These are phyloP conservation scores for Melaleuca alternifolia DNA, from an alignment of 345 rosid species.

Conservation along the genomic window DNA sequence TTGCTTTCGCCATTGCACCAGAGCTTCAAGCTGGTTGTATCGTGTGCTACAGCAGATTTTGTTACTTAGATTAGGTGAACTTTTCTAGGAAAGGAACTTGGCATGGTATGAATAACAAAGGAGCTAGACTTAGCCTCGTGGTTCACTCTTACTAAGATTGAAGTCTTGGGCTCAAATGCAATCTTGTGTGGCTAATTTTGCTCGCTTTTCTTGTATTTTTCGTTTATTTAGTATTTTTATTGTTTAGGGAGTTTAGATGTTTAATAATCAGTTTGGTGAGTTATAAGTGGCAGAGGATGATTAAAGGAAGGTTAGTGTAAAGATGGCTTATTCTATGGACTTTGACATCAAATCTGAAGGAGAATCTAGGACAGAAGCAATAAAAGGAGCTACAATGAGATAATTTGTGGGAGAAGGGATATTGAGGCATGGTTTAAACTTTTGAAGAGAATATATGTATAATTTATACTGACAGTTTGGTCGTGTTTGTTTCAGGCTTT, in stretches of 20 bases:
- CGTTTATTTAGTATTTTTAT: not conserved
- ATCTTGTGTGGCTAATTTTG: not conserved
- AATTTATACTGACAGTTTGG: not conserved
- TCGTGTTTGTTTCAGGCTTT: slow-evolving; percentile 51
- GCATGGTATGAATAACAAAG: not conserved
- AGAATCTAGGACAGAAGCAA: not conserved
- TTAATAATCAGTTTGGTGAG: not conserved
- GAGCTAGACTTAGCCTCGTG: not conserved
- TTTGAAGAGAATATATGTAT: not conserved
- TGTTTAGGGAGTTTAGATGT: not conserved
- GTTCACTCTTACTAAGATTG: not conserved
- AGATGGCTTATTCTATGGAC: not conserved
- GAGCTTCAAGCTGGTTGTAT: not conserved
- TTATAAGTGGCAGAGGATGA: not conserved
- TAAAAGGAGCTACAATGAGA: not conserved
- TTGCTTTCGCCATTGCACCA: not conserved
- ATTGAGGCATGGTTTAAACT: not conserved
- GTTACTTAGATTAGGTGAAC: not conserved
- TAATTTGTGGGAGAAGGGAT: not conserved
- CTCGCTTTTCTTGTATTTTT: not conserved
- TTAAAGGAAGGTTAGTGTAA: not conserved
- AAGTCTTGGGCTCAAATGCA: not conserved
- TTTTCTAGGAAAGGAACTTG: not conserved
- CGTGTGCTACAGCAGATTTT: not conserved
- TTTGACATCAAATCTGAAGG: not conserved